Percentiles rank a stretch among this genome's conserved stretches.
These are phyloP conservation scores for California macrophylla DNA, from an alignment of 441 rosid genomes.

Conservation along the genomic window DNA sequence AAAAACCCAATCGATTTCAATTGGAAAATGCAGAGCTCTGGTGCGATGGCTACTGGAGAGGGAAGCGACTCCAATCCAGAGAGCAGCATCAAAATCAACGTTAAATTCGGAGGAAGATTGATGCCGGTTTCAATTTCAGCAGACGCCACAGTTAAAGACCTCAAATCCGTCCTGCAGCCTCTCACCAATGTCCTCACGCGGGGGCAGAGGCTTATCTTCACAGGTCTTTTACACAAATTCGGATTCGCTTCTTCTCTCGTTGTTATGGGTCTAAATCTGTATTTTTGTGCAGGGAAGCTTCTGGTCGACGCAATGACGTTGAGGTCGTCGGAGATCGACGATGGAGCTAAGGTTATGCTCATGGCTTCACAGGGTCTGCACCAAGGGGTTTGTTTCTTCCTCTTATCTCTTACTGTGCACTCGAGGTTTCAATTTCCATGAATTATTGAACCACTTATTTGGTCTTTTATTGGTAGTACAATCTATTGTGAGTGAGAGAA, in stretches of 20 bases:
- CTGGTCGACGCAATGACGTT: slow-evolving; percentile 53
- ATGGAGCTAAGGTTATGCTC: slow-evolving; percentile 84
- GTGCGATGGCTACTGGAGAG: slow-evolving; percentile 6
- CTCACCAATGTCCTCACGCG: slow-evolving; percentile 89
- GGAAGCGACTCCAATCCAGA: neutral
- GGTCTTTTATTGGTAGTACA: neutral
- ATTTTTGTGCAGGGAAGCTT: slow-evolving; percentile 44
- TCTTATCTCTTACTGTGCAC: neutral
- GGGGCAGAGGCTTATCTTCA: slow-evolving; percentile 80
- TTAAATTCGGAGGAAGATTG: slow-evolving; percentile 61
- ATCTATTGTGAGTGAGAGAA: neutral
- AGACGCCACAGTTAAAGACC: slow-evolving; percentile 43
- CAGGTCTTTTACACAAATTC: slow-evolving; percentile 32
- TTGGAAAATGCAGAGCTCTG: slow-evolving; percentile 14
- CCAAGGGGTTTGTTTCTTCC: slow-evolving; percentile 55
- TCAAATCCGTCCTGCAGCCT: slow-evolving; percentile 66
- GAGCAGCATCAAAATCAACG: slow-evolving; percentile 29
- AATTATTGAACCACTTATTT: neutral
- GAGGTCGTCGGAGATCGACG: slow-evolving; percentile 44
- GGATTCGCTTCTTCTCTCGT: neutral
- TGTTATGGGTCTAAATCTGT: neutral
- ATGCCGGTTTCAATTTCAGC: slow-evolving; percentile 41
- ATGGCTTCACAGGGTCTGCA: slow-evolving; percentile 81
- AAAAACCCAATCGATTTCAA: neutral
- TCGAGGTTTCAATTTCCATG: neutral